phyloP scores from a whole-genome alignment of 495 filamentous ascomycete species.

The Clavariopsis aquatica region DNA sequence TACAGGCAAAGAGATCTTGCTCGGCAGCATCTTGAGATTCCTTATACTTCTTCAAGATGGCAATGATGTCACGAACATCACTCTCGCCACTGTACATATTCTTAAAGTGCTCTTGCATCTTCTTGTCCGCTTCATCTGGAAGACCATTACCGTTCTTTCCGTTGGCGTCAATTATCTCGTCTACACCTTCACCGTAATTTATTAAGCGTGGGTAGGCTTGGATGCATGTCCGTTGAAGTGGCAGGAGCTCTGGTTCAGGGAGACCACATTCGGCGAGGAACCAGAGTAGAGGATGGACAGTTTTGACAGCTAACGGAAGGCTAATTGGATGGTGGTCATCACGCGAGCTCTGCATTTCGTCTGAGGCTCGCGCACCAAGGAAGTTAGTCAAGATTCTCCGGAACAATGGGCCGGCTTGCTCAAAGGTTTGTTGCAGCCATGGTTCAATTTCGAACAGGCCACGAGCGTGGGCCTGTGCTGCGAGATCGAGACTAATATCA shows the following conservation, averaged over 20 bases:
- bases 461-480: slow-evolving; percentile 82
- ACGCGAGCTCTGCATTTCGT: slow-evolving; percentile 71
- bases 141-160: slow-evolving; percentile 76
- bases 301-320: slow-evolving; percentile 76
- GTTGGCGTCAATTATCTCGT: slow-evolving; percentile 85
- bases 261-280: slow-evolving; percentile 64
- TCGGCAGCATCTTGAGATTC: slow-evolving; percentile 76
- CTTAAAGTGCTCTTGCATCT: slow-evolving; percentile 97
- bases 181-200: slow-evolving; percentile 89
- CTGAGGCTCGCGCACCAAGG: slow-evolving; percentile 75
- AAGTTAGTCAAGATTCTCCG: slow-evolving; percentile 68
- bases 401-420: slow-evolving; percentile 60
- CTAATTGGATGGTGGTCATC: slow-evolving; percentile 63
- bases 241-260: slow-evolving; percentile 56
- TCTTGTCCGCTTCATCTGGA: slow-evolving; percentile 72
- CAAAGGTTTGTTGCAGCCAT: slow-evolving; percentile 71
- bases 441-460: slow-evolving; percentile 74
- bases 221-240: slow-evolving; percentile 81
- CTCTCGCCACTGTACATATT: slow-evolving; percentile 90
- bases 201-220: slow-evolving; percentile 93
- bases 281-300: slow-evolving; percentile 77
- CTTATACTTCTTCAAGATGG: slow-evolving; percentile 80
- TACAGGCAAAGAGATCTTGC: slow-evolving; percentile 94
- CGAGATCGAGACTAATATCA: slow-evolving; percentile 84
- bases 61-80: slow-evolving; percentile 76